Evolutionary conservation across 2,329 filamentous ascomycete species (phyloP), one percentile per base, ranked within the genome.

Genomic region (Cadophora gregata): DNA sequence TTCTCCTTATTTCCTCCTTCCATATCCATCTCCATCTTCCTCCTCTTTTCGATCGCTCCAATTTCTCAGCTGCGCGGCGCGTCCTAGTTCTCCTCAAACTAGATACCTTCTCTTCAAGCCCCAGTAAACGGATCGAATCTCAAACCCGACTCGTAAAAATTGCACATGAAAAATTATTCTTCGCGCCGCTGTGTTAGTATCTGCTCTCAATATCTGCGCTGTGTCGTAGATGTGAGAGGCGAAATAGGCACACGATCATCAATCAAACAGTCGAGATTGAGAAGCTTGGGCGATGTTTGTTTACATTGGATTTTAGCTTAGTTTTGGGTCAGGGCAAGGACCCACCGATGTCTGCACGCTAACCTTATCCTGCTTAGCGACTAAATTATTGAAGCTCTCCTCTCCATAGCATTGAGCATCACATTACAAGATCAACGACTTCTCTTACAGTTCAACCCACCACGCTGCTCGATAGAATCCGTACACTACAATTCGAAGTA

Each of bases 331-430:
- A 36, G 5, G 3, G 3, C 36, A 42, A 9, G 19, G 42, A 47
- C 42, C 63, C 25, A 45, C 24, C 25, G 38, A 19, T 48, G 42
- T 59, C 16, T 10, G 7, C 1, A 1, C 24, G 4, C 58, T 48
- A 60, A 8, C 48, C 29, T 16, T 31, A 65, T 66, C 51, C 9
- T 59, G 6, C 10, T 50, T 75, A 73, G 72, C 68, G 55, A 25
- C 55, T 60, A 70, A 74, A 74, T 70, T 69, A 66, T 72, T 68
- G 21, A 59, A 63, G 36, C 56, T 48, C 58, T 36, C 7, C 14
- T 14, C 38, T 38, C 36, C 38, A 42, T 16, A 36, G 33, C 24
- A 36, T 58, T n/a, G 38, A 64, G 53, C 59, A 21, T 36, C 19
- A 45, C 24, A 45, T 45, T 27, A n/a, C 56, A 24, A 7, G 9